Evolutionary conservation across 169 alveolate genomes (phyloP), one percentile per base, ranked within the genome.

Genomic region (Plasmodium relictum): DNA sequence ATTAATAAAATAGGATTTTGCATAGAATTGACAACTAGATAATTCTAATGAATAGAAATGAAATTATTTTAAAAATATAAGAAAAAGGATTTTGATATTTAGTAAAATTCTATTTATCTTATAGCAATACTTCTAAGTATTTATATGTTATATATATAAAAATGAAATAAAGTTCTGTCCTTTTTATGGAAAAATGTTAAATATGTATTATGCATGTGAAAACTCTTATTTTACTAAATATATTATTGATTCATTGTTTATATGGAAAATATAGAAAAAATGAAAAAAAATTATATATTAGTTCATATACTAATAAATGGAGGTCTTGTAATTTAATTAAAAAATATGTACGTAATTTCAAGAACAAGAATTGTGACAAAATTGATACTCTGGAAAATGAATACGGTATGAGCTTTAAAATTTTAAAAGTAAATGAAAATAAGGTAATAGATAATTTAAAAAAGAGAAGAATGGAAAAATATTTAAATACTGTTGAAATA

Each of bases 401-500:
- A 72, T 70, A 39, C 42, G 85, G 92, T 8, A 59, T 86, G 92
- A 44, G 63, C 45, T 41, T 86, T 10, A 50, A 66, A 62, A 20
- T 86, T 56, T 70, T 86, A 61, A 86, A 71, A 45, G 22, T 14
- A 59, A 86, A 86, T 61, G 74, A 70, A 71, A 59, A 86, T 0
- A 50, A 41, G 45, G 80, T 86, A n/a, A 48, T 61, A n/a, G 72
- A 86, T 56, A 86, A 70, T 86, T 86, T 86, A 61, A 71, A 42
- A 71, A 86, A 59, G 31, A 86, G 92, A 52, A 74, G 92, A 7
- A 72, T 72, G 78, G 76, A 71, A 22, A 66, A 70, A 71, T 52
- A 72, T 37, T 6, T 86, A 26, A 44, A 54, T 12, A 45, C 44
- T 59, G 54, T 66, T 16, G 37, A 58, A 20, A 52, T 86, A 39